Evolutionary conservation across 2,329 filamentous ascomycete genomes (phyloP).

Genomic region (Aspergillus versicolor): DNA sequence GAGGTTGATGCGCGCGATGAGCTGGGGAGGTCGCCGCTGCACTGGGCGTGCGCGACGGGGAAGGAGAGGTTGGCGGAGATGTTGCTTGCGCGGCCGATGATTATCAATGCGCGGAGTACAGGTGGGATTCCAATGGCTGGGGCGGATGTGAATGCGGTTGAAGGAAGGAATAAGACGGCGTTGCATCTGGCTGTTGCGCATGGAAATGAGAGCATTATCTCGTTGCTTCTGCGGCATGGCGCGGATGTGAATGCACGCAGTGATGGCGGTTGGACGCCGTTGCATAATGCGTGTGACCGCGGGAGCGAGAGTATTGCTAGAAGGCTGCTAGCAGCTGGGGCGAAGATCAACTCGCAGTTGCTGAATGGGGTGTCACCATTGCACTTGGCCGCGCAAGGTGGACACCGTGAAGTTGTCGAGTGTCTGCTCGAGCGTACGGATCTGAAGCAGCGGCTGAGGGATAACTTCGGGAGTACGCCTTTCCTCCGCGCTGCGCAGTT

Average conservation of each 20-base stretch:
- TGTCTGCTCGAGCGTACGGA: constrained; percentile 33
- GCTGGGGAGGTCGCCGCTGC: constrained; percentile 53
- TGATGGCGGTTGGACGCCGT: constrained; percentile 53
- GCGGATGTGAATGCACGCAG: constrained; percentile 50
- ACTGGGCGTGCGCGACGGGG: constrained; percentile 60
- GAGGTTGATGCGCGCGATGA: constrained; percentile 46
- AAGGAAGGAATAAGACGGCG: constrained; percentile 45
- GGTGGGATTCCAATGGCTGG: constrained; percentile 23
- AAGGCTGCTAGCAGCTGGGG: constrained; percentile 41
- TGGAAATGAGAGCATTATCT: constrained; percentile 38
- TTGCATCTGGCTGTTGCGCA: constrained; percentile 52
- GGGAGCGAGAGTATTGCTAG: constrained; percentile 47
- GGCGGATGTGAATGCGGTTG: constrained; percentile 45
- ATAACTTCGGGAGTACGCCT: constrained; percentile 43
- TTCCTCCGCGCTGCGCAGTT: constrained; percentile 42
- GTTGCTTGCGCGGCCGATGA: constrained; percentile 41
- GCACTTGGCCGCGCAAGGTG: constrained; percentile 41
- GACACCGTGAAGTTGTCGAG: constrained; percentile 38
- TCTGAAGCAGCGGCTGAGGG: constrained; percentile 32
- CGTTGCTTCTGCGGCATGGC: constrained; percentile 43
- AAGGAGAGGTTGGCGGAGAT: constrained; percentile 52
- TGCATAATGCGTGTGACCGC: constrained; percentile 55
- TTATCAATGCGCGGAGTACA: background rate
- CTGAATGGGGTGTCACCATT: constrained; percentile 41
- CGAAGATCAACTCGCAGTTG: constrained; percentile 39